A percentile compares a stretch with the other conserved stretches of the same genome.
Evolutionary conservation across 2,329 filamentous ascomycete genomes (phyloP).

Genomic region (Tolypocladium pustulatum): DNA sequence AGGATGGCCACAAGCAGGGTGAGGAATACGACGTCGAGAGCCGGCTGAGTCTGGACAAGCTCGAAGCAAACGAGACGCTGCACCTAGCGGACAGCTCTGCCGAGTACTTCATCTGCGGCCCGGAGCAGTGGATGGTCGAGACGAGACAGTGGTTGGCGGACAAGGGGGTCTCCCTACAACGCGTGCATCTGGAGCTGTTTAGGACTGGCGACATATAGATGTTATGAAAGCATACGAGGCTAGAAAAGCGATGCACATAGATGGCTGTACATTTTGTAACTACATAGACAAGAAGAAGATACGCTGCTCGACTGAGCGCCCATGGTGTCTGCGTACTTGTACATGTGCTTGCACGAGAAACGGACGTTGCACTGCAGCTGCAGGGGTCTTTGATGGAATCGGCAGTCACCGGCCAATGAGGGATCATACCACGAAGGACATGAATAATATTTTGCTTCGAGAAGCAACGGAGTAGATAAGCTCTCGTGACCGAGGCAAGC

Average conservation of each 20-base stretch:
- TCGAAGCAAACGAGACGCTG: slow-evolving; percentile 39
- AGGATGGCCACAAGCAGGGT: slow-evolving; percentile 30
- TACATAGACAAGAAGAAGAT: not conserved
- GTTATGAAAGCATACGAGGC: not conserved
- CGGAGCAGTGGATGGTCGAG: slow-evolving; percentile 55
- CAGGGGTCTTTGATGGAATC: not conserved
- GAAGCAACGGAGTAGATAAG: too few relatives aligned
- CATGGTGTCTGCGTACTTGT: not conserved
- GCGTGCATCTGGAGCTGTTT: slow-evolving; percentile 56
- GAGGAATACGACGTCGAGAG: slow-evolving; percentile 47
- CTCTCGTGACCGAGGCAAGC: too few relatives aligned
- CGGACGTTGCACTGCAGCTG: not conserved
- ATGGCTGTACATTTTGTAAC: not conserved
- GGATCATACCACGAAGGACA: not conserved
- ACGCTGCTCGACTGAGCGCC: not conserved
- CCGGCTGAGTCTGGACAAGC: slow-evolving; percentile 41
- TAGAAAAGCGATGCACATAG: not conserved
- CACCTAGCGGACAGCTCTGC: slow-evolving; percentile 39
- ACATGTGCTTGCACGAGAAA: not conserved
- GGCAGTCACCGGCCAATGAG: not conserved
- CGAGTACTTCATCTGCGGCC: slow-evolving; percentile 61
- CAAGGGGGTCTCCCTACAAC: slow-evolving; percentile 40
- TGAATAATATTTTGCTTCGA: not conserved
- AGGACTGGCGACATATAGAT: slow-evolving; percentile 34
- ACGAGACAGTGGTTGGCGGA: slow-evolving; percentile 37